Evolutionary conservation across 257 asterid species (phyloP).

Genomic region (Striga asiatica): DNA sequence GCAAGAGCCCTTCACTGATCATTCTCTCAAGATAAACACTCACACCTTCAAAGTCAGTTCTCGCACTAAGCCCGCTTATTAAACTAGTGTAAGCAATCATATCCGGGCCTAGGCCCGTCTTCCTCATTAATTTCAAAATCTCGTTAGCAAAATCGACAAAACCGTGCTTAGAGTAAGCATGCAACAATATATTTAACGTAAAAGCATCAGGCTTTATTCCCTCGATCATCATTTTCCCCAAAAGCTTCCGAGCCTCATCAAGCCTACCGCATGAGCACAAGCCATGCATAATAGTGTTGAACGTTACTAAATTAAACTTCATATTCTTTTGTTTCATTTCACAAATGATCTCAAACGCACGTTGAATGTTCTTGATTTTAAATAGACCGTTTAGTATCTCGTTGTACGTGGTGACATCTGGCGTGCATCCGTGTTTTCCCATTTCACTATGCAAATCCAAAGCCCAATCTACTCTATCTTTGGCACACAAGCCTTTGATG

Average conservation of each 20-base stretch:
- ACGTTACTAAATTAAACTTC: slow-evolving; percentile 46
- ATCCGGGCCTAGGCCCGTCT: slow-evolving; percentile 41
- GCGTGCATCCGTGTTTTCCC: slow-evolving; percentile 39
- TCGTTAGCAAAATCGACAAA: slow-evolving; percentile 35
- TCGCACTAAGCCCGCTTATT: slow-evolving; percentile 37
- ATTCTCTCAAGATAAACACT: slow-evolving; percentile 37
- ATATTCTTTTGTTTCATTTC: slow-evolving; percentile 49
- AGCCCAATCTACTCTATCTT: slow-evolving; percentile 57
- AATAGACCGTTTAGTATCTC: slow-evolving; percentile 56
- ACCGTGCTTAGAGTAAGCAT: slow-evolving; percentile 49
- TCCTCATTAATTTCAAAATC: slow-evolving; percentile 31
- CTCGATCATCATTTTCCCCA: slow-evolving; percentile 52
- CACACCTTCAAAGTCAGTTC: slow-evolving; percentile 38
- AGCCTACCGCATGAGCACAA: slow-evolving; percentile 34
- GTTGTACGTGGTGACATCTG: slow-evolving; percentile 49
- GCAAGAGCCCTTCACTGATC: slow-evolving; percentile 54
- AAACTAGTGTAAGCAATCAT: slow-evolving; percentile 47
- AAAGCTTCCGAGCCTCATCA: slow-evolving; percentile 33
- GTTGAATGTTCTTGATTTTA: slow-evolving; percentile 21
- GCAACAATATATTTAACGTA: slow-evolving; percentile 49
- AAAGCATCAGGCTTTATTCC: slow-evolving; percentile 51
- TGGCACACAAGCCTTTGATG: slow-evolving; percentile 51
- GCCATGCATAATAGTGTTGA: slow-evolving; percentile 56
- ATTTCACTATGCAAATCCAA: slow-evolving; percentile 53
- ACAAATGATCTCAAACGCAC: slow-evolving; percentile 40